These are phyloP conservation scores for Hymenochaete sp. DNA, from an alignment of 1,284 basidiomycete genomes.

Conservation along the genomic window DNA sequence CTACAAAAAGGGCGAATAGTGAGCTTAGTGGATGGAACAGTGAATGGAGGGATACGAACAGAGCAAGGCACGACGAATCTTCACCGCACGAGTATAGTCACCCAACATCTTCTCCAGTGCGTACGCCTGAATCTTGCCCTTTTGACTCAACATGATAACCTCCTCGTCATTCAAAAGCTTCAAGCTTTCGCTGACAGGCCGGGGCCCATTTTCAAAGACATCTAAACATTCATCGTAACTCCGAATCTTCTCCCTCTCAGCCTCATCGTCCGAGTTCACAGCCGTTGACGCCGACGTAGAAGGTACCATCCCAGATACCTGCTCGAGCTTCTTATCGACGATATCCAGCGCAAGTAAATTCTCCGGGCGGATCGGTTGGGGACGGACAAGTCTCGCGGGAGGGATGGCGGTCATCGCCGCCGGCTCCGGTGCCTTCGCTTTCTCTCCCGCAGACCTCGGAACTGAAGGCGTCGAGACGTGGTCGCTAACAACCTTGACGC, in stretches of 20 bases:
- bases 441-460: too few species aligned
- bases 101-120: constrained; percentile 90
- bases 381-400: constrained; percentile 19
- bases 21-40: neutral
- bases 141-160: constrained; percentile 81
- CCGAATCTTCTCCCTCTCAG: constrained; percentile 32
- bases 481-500: neutral
- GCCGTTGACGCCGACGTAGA: constrained; percentile 29
- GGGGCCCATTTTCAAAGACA: constrained; percentile 80
- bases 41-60: constrained; percentile 50
- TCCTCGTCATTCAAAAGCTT: constrained; percentile 85
- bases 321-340: constrained; percentile 30
- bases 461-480: constrained; percentile 8
- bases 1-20: constrained; percentile 31
- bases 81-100: constrained; percentile 81
- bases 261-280: neutral
- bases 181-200: constrained; percentile 48
- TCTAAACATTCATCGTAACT: constrained; percentile 76
- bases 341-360: constrained; percentile 24
- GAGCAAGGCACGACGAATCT: constrained; percentile 82
- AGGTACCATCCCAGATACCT: constrained; percentile 36
- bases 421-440: constrained; percentile 19
- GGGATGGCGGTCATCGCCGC: constrained; percentile 25
- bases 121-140: constrained; percentile 90
- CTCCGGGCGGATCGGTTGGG: constrained; percentile 18